These are phyloP conservation scores for Eustoma russellianum DNA, from an alignment of 257 asterid genomes.

Conservation along the genomic window DNA sequence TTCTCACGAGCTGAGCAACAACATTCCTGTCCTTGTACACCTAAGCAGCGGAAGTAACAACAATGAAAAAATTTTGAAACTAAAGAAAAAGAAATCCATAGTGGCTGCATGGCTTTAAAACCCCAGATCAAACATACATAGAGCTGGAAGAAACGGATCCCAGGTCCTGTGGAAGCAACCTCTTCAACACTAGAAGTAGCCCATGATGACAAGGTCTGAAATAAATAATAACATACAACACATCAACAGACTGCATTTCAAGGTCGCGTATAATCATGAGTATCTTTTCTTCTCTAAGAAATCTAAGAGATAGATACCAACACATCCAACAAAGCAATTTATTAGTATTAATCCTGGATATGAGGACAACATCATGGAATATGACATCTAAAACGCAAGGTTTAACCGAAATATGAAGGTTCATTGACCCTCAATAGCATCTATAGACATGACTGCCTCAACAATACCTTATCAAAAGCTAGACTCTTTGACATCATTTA, in stretches of 20 bases:
- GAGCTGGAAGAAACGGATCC: slow-evolving; percentile 47
- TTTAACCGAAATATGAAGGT: no score
- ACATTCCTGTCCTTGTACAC: slow-evolving; percentile 86
- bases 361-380: no score
- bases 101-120: not conserved
- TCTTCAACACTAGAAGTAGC: slow-evolving; percentile 70
- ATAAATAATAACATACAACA: slow-evolving; percentile 5
- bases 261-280: not conserved
- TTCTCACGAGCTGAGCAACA: slow-evolving; percentile 81
- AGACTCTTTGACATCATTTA: no score
- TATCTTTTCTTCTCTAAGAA: no score
- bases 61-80: not conserved
- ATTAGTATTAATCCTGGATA: no score
- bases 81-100: not conserved
- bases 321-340: no score
- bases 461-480: no score
- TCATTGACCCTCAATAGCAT: no score
- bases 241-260: slow-evolving; percentile 7
- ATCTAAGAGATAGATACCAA: no score
- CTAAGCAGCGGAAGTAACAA: slow-evolving; percentile 23
- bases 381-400: no score
- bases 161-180: slow-evolving; percentile 76
- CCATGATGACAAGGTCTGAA: slow-evolving; percentile 70
- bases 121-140: slow-evolving; percentile 23
- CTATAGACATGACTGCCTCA: no score